Evolutionary conservation across 208 protist species (phyloP), one percentile per base, ranked within the genome.

Genomic region (Leishmania tropica): DNA sequence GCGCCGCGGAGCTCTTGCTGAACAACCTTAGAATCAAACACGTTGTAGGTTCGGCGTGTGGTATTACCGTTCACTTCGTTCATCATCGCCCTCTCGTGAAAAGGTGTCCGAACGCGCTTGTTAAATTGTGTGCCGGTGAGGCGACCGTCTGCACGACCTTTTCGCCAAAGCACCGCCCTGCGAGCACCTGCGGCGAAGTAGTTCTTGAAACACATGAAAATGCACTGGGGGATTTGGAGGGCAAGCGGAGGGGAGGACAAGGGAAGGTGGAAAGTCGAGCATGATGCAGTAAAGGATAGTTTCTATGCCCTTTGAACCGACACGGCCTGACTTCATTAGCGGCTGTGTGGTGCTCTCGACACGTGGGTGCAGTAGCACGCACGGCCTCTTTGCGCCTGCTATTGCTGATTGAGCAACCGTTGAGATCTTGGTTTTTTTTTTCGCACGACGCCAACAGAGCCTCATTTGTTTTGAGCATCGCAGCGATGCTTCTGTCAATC

Each of bases 191-290:
- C 85, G 42, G 78, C 64, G 68, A 90, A 91, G 75, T 86, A 93
- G 71, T 90, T 87, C 60, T 90, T 89, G 73, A 93, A 93, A 4
- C 84, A 40, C 88, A 92, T 93, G 6, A 31, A 47, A 45, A 47
- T 56, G 45, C 19, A 37, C n/a, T 60, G 51, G 7, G 35, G 3
- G 7, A 60, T 40, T 17, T 62, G 35, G 51, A 8, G 24, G 45
- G 56, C 15, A 78, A 53, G 37, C 1, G 15, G 21, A 67, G 2
- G 5, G 19, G 37, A 51, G 24, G 31, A 10, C 68, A 78, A 65
- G 0, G 37, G 11, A 65, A 31, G 56, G 35, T 60, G 37, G 56
- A 78, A 37, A 54, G 28, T 62, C 11, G 13, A n/a, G n/a, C 51
- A 45, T 28, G 15, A 76, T 31, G 72, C 19, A 6, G 7, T 24